phyloP scores from a whole-genome alignment of 352 stramenopile genomes.

The Phytophthora meadii region DNA sequence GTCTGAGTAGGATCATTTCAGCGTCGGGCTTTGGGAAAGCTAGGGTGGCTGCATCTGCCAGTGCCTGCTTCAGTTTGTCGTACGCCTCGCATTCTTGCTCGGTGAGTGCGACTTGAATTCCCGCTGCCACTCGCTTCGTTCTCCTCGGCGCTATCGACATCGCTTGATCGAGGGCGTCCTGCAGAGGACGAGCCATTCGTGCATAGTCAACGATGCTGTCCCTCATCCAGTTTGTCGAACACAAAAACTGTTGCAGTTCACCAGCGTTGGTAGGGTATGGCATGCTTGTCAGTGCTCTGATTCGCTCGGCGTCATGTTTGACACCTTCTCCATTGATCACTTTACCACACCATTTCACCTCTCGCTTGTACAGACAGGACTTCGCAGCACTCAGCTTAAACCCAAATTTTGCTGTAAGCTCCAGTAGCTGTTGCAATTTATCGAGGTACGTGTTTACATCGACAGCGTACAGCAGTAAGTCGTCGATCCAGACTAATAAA shows the following conservation, averaged over 20 bases:
- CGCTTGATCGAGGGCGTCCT: not conserved
- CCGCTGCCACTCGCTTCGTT: constrained; percentile 9
- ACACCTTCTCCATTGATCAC: constrained; percentile 14
- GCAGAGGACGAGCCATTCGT: not conserved
- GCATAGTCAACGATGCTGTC: constrained; percentile 11
- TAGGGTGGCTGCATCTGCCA: constrained; percentile 14
- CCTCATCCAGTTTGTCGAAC: constrained; percentile 20
- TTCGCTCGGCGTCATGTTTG: constrained; percentile 15
- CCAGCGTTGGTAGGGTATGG: constrained; percentile 2
- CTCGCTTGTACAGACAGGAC: constrained; percentile 24
- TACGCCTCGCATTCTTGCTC: constrained; percentile 10
- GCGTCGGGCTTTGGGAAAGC: constrained; percentile 18
- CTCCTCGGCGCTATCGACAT: not conserved
- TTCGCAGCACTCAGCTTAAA: constrained; percentile 35
- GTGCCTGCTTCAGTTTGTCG: constrained; percentile 7
- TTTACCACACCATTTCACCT: constrained; percentile 33
- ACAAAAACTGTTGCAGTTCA: constrained; percentile 17
- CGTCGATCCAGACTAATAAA: constrained; percentile 44
- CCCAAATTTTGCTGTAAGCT: constrained; percentile 17
- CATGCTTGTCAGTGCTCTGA: not conserved
- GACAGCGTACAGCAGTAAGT: constrained; percentile 37
- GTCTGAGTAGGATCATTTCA: constrained; percentile 3
- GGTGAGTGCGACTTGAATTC: constrained; percentile 10
- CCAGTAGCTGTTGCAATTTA: constrained; percentile 32
- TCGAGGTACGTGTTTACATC: constrained; percentile 33